phyloP scores from a whole-genome alignment of 2,329 filamentous ascomycete species.

The Colletotrichum musae region DNA sequence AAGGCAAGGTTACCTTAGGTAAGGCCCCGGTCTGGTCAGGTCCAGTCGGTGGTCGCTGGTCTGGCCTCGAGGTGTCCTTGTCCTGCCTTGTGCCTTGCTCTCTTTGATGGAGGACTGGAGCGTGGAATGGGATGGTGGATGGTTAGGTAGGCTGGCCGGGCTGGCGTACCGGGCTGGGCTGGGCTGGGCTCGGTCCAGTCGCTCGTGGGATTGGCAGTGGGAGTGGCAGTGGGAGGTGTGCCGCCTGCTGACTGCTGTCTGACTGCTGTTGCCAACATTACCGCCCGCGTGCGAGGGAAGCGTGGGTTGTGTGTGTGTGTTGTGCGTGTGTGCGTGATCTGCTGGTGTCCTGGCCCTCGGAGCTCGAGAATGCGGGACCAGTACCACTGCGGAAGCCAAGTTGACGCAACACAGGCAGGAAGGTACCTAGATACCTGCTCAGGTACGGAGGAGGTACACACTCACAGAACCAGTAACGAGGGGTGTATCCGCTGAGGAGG shows the following conservation, averaged over 20 bases:
- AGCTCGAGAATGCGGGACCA: background rate
- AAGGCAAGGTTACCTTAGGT: conserved; percentile 28
- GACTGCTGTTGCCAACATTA: too few relatives aligned
- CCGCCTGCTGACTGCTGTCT: background rate
- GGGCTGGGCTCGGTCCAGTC: conserved; percentile 8
- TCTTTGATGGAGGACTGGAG: background rate
- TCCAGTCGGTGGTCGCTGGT: background rate
- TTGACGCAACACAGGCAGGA: too few relatives aligned
- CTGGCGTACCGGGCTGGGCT: background rate
- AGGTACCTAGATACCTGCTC: background rate
- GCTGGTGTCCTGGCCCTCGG: conserved; percentile 4
- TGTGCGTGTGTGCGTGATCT: background rate
- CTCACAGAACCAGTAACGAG: background rate
- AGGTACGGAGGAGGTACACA: conserved; percentile 1
- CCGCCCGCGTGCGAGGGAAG: background rate
- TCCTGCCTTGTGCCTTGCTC: background rate
- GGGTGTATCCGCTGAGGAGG: background rate
- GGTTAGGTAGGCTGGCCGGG: conserved; percentile 7
- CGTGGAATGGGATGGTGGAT: background rate
- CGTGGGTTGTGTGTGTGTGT: background rate
- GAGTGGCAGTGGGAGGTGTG: background rate
- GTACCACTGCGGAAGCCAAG: background rate
- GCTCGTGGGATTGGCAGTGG: background rate
- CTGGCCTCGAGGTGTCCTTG: background rate
- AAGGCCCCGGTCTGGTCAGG: conserved; percentile 4